Evolutionary conservation across 2,329 filamentous ascomycete species (phyloP).

Genomic region (Talaromyces sp.): DNA sequence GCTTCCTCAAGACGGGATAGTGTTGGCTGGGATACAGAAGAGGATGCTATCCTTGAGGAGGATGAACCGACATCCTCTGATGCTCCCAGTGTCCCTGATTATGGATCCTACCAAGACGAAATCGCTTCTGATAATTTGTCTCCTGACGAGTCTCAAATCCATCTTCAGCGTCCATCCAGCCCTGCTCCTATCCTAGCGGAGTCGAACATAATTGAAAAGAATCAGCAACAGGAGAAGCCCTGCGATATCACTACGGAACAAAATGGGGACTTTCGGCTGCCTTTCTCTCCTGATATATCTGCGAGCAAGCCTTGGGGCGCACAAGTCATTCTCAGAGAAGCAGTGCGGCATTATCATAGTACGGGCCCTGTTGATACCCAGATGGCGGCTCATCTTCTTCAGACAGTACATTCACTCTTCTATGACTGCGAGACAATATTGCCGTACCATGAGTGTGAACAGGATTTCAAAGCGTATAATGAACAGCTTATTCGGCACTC

Average conservation of each 20-base stretch:
- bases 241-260: neutral
- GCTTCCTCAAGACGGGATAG: constrained; percentile 20
- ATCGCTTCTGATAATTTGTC: constrained; percentile 24
- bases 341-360: constrained; percentile 37
- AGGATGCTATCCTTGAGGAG: constrained; percentile 18
- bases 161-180: constrained; percentile 43
- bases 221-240: constrained; percentile 12
- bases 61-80: constrained; percentile 16
- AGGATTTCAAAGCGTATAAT: constrained; percentile 54
- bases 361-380: constrained; percentile 36
- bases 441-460: constrained; percentile 47
- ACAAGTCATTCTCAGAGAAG: constrained; percentile 35
- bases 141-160: constrained; percentile 23
- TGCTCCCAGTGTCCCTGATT: constrained; percentile 16
- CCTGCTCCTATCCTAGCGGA: constrained; percentile 34
- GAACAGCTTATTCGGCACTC: constrained; percentile 46
- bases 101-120: constrained; percentile 20
- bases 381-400: constrained; percentile 38
- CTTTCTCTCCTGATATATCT: constrained; percentile 27
- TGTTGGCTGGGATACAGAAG: constrained; percentile 20
- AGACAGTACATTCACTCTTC: constrained; percentile 37
- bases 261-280: constrained; percentile 25
- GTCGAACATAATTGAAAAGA: constrained; percentile 25
- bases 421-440: constrained; percentile 34
- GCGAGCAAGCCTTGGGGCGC: constrained; percentile 37